Evolutionary conservation across 192 early-diverging fungal species (phyloP).

Genomic region (Lunasporangiospora selenospora): DNA sequence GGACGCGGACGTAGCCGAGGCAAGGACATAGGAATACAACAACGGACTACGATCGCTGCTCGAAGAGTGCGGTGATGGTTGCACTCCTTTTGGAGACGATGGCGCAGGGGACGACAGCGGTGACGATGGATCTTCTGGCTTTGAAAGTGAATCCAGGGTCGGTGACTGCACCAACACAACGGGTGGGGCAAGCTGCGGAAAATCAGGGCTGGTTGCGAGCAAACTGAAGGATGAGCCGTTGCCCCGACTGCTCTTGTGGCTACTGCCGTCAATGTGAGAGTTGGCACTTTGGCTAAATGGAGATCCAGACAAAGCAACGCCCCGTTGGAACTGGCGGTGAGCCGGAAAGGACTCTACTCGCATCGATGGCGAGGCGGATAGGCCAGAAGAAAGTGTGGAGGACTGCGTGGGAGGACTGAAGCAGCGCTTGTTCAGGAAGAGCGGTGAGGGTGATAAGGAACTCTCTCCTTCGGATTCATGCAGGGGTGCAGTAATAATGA

Average conservation of each 20-base stretch:
- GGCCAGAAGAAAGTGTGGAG: slow-evolving; percentile 2
- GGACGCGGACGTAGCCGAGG: slow-evolving; percentile 9
- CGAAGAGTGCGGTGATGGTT: too few relatives aligned
- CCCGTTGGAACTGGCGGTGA: slow-evolving; percentile 12
- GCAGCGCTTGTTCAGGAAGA: slow-evolving; percentile 26
- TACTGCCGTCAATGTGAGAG: not conserved
- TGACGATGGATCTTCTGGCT: too few relatives aligned
- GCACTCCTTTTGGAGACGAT: not conserved
- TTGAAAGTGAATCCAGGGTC: slow-evolving; percentile 16
- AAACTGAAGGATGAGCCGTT: too few relatives aligned
- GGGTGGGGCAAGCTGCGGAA: slow-evolving; percentile 30
- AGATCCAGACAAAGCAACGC: not conserved
- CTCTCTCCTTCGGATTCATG: slow-evolving; percentile 28
- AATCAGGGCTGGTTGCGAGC: slow-evolving; percentile 9
- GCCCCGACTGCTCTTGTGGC: too few relatives aligned
- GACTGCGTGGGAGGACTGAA: slow-evolving; percentile 23
- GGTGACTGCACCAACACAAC: slow-evolving; percentile 38
- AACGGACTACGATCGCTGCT: slow-evolving; percentile 4
- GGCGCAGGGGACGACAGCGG: too few relatives aligned
- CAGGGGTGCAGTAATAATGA: too few relatives aligned
- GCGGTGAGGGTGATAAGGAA: slow-evolving; percentile 33
- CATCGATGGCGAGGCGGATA: slow-evolving; percentile 27
- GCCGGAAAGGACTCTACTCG: slow-evolving; percentile 8
- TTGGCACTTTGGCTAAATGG: not conserved
- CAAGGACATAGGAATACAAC: slow-evolving; percentile 31